These are phyloP conservation scores for Coemansia aciculifera DNA, from an alignment of 192 early-diverging fungal species.

Conservation along the genomic window DNA sequence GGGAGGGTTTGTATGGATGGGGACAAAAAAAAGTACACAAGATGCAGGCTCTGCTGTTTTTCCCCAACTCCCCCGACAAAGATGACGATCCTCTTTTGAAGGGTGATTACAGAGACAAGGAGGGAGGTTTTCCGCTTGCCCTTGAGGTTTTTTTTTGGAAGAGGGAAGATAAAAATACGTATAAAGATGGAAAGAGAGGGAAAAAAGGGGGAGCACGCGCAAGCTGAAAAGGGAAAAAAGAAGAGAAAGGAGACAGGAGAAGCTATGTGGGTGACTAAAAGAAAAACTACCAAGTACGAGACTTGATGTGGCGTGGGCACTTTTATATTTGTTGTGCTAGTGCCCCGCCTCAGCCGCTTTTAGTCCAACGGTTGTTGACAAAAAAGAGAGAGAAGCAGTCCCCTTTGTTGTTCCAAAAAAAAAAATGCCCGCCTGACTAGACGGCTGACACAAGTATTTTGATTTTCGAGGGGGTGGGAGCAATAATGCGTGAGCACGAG, in stretches of 20 bases:
- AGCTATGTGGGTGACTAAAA: not conserved
- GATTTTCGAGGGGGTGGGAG: not conserved
- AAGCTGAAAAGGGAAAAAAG: not conserved
- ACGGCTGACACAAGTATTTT: not conserved
- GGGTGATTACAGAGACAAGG: not conserved
- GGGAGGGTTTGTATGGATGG: not conserved
- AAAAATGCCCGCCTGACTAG: not conserved
- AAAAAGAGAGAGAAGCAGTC: not conserved
- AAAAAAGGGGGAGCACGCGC: not conserved
- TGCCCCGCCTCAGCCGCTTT: not conserved
- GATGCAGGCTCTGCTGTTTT: not conserved
- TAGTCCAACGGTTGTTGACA: not conserved
- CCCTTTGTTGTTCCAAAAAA: not conserved
- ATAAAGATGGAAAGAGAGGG: not conserved
- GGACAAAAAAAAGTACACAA: not conserved
- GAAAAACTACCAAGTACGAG: not conserved
- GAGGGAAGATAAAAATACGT: not conserved
- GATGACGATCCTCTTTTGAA: conserved; percentile 4
- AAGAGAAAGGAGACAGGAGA: conserved; percentile 7
- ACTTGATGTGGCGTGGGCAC: not conserved
- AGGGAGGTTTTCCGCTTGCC: not conserved
- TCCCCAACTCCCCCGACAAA: conserved; percentile 2
- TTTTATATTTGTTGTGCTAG: conserved; percentile 10
- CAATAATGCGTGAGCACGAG: not conserved
- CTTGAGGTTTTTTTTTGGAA: not conserved